Evolutionary conservation across 2,329 filamentous ascomycete genomes (phyloP), one percentile per base, ranked within the genome.

Genomic region (Ascocoryne sarcoides): DNA sequence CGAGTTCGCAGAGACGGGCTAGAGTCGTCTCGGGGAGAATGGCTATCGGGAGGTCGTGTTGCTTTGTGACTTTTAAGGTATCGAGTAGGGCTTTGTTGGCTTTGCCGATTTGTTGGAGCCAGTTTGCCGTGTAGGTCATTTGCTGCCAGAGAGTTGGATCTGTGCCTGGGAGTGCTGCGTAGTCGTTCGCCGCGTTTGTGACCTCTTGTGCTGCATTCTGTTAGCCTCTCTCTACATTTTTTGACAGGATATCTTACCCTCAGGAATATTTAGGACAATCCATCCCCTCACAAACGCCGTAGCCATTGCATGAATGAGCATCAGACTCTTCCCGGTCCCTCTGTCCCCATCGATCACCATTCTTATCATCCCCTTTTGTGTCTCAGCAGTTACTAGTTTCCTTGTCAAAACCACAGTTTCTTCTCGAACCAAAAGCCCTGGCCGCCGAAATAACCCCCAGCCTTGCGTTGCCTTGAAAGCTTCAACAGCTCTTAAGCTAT

Each of bases 401-500:
- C 67, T 68, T n/a, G 75, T 73, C 54, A 95, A 55, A 45, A 84
- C 73, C 30, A 84, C 67, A n/a, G 83, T 84, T 68, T 95, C 86
- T 43, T 75, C 70, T 52, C 89, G 75, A 47, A 95, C 67, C 58
- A 98, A 66, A 39, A 82, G 76, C 41, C 84, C 84, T 18, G 92
- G 92, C 50, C 79, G 74, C 52, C 85, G 70, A 65, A 96, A 98
- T 55, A 95, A 67, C 44, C 73, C 75, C 89, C 92, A 98, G 49
- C 76, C 79, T 70, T 96, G 92, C 17, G 79, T 84, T 16, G 79
- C 71, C 73, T 95, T 94, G 71, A 98, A 98, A 3, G 86, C 88
- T 59, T 94, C 85, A 39, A 84, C 71, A n/a, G 79, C 75, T 54
- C 88, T 75, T 66, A 98, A 68, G 60, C 82, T 76, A 65, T 95